These are phyloP conservation scores for Hymenoscyphus fraxineus DNA, from an alignment of 2,329 filamentous ascomycete species.

Conservation along the genomic window DNA sequence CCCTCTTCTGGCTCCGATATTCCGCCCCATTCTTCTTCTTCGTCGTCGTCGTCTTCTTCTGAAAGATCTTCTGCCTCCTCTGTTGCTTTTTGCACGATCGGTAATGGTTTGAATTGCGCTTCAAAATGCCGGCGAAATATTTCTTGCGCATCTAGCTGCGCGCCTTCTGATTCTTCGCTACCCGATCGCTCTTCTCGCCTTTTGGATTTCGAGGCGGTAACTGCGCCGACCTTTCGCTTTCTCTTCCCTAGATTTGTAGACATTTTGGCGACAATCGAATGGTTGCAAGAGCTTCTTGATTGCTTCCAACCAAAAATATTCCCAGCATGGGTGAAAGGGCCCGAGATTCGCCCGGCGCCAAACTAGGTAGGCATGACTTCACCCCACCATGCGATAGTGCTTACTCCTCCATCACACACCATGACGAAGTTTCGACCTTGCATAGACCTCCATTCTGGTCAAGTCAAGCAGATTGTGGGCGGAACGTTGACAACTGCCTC, in stretches of 20 bases:
- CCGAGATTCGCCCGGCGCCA: constrained; percentile 10
- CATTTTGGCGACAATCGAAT: constrained; percentile 17
- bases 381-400: neutral
- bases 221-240: constrained; percentile 41
- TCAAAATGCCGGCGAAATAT: constrained; percentile 85
- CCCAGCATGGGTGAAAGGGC: constrained; percentile 8
- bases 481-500: constrained; percentile 75
- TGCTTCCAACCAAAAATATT: constrained; percentile 18
- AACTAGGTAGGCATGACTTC: neutral
- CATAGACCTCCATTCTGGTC: constrained; percentile 94
- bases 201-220: constrained; percentile 16
- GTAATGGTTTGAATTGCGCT: constrained; percentile 75
- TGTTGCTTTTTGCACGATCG: constrained; percentile 32
- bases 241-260: constrained; percentile 43
- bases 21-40: constrained; percentile 58
- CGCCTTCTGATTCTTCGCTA: constrained; percentile 22
- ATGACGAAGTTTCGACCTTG: constrained; percentile 97
- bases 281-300: neutral
- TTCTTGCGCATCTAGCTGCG: constrained; percentile 58
- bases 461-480: constrained; percentile 97
- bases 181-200: constrained; percentile 17
- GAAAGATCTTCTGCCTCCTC: constrained; percentile 21
- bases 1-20: constrained; percentile 50
- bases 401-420: constrained; percentile 8
- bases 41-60: constrained; percentile 35